Evolutionary conservation across 768 basidiomycete species (phyloP).

Genomic region (Hypholoma fasciculare): DNA sequence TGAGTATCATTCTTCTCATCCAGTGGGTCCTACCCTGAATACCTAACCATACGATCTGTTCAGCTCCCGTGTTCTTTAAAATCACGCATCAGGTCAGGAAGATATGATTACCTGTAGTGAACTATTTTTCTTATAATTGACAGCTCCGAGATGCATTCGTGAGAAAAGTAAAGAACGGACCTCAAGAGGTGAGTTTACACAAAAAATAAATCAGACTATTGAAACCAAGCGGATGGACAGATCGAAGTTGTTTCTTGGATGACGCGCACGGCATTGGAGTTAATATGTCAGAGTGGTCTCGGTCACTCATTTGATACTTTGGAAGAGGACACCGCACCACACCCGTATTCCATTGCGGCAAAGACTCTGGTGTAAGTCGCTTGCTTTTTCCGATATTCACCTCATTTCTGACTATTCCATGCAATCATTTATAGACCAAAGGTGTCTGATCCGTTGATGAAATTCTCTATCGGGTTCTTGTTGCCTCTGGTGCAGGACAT

Average conservation of each 20-base stretch:
- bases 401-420: background rate
- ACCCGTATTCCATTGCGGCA: conserved; percentile 31
- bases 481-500: conserved; percentile 6
- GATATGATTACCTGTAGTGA: background rate
- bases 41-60: background rate
- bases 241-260: conserved; percentile 19
- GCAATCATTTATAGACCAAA: conserved; percentile 1
- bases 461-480: conserved; percentile 16
- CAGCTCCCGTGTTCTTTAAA: conserved; percentile 33
- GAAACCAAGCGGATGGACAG: background rate
- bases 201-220: too few species aligned
- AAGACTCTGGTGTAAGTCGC: conserved; percentile 30
- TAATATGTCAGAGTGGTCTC: conserved; percentile 49
- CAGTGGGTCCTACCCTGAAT: background rate
- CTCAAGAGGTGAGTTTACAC: conserved; percentile 8
- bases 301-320: conserved; percentile 43
- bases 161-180: conserved; percentile 19
- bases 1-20: conserved; percentile 2
- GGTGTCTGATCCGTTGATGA: conserved; percentile 12
- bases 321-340: conserved; percentile 24
- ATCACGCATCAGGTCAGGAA: conserved; percentile 27
- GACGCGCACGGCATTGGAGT: conserved; percentile 46
- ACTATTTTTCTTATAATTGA: background rate
- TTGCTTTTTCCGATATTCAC: too few species aligned
- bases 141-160: conserved; percentile 27